Evolutionary conservation across 169 alveolate species (phyloP).

Genomic region (Plasmodium knowlesi): DNA sequence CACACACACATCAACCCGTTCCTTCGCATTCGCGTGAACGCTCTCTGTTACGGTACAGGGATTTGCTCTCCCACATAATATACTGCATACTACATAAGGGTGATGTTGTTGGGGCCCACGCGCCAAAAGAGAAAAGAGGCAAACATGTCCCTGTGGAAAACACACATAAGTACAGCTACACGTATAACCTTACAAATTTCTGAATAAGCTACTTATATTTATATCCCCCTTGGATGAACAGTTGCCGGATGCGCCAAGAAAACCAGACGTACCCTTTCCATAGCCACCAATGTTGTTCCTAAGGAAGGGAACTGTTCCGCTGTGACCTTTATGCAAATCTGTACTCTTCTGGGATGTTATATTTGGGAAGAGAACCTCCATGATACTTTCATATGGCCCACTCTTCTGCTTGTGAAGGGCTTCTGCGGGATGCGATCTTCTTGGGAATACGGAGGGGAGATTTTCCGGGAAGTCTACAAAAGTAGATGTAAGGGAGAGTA

Average conservation of each 20-base stretch:
- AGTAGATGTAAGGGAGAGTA: neutral
- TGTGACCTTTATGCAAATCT: neutral
- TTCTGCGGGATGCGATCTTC: neutral
- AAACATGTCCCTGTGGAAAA: neutral
- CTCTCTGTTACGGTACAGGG: neutral
- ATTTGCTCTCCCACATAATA: neutral
- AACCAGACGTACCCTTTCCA: constrained; percentile 18
- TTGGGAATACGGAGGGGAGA: neutral
- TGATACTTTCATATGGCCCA: constrained; percentile 58
- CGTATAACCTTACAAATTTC: neutral
- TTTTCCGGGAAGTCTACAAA: neutral
- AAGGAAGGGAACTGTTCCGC: neutral
- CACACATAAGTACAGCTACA: constrained; percentile 6
- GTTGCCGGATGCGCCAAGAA: neutral
- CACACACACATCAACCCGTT: neutral
- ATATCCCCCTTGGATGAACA: constrained; percentile 24
- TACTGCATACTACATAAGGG: neutral
- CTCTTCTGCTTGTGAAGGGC: neutral
- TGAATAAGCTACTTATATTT: constrained; percentile 15
- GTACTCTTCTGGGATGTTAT: constrained; percentile 7
- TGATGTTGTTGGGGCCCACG: neutral
- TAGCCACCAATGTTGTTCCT: constrained; percentile 10
- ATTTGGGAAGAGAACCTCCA: constrained; percentile 58
- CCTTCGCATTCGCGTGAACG: neutral
- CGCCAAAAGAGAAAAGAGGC: neutral